phyloP scores from a whole-genome alignment of 805 yeast species.

The Starmera dryadoides region DNA sequence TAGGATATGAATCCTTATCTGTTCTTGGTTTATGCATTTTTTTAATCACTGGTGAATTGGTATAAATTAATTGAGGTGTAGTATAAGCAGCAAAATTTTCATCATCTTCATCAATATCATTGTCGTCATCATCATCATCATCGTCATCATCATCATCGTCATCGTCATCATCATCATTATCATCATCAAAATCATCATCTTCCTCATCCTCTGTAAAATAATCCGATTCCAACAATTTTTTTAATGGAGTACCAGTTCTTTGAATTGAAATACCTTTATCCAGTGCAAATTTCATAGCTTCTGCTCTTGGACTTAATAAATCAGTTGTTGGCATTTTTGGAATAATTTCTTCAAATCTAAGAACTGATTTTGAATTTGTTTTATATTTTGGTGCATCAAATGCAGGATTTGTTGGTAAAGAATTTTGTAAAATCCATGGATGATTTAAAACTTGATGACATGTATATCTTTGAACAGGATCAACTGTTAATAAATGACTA shows the following conservation, averaged over 20 bases:
- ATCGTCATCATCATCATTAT: slow-evolving; percentile 6
- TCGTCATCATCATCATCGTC: slow-evolving; percentile 4
- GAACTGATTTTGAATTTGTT: slow-evolving; percentile 11
- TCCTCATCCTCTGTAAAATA: slow-evolving; percentile 21
- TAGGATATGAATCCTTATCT: background rate
- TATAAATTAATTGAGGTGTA: slow-evolving; percentile 1
- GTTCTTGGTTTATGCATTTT: slow-evolving; percentile 7
- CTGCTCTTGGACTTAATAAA: slow-evolving; percentile 58
- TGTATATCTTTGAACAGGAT: slow-evolving; percentile 71
- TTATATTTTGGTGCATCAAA: slow-evolving; percentile 32
- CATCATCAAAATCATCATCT: slow-evolving; percentile 7
- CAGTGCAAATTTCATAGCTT: slow-evolving; percentile 77
- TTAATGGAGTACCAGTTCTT: slow-evolving; percentile 31
- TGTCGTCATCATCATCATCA: slow-evolving; percentile 2
- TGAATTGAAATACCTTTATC: slow-evolving; percentile 84
- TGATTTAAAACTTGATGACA: slow-evolving; percentile 75
- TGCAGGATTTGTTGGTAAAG: slow-evolving; percentile 34
- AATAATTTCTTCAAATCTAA: slow-evolving; percentile 21
- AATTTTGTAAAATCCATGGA: slow-evolving; percentile 61
- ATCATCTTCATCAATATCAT: slow-evolving; percentile 4
- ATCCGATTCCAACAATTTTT: slow-evolving; percentile 16
- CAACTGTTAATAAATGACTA: slow-evolving; percentile 55
- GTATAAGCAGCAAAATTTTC: slow-evolving; percentile 1
- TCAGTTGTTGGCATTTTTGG: slow-evolving; percentile 7
- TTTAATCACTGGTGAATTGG: slow-evolving; percentile 13